Evolutionary conservation across 2,329 filamentous ascomycete species (phyloP), one percentile per base, ranked within the genome.

Genomic region (Tolypocladium album): DNA sequence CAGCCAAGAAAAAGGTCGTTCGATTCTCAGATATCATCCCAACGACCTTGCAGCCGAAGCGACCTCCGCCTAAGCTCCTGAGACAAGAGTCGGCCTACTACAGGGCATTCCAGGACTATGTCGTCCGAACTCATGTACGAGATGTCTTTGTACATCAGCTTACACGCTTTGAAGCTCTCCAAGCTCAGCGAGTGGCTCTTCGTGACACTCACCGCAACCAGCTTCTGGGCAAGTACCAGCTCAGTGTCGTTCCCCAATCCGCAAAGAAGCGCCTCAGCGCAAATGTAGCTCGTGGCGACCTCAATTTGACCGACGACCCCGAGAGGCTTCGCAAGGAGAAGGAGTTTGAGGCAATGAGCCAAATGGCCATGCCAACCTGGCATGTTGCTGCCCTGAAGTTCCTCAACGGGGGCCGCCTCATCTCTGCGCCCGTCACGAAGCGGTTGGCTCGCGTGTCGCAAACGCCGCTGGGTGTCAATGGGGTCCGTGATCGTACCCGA

Each of bases 141-240:
- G 94, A 97, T 72, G 86, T 88, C 12, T 96, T 96, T 70, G 83
- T 96, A 59, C 89, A 96, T 72, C 88, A 90, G 50, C 85, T 90
- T 60, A 83, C 89, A 31, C 88, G 94, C 56, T 95, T 93, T 61
- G 93, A 97, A 71, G 90, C 91, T 31, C 80, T 97, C 56, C 93
- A 97, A 71, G 85, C 91, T 36, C 85, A 89, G 68, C 88, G 94
- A 45, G 81, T 92, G 60, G 90, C 88, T 53, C 83, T 92, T 60
- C 81, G 83, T 24, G 81, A 88, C 61, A 78, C 83, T 47, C 92
- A 97, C 74, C 83, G 88, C 69, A 88, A 90, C 69, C 89, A 92
- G 69, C 84, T 97, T 24, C 82, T 90, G 39, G 92, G 92, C 66
- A 94, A 90, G 71, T 95, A 90, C 70, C 88, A 92, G 72, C 82